These are phyloP conservation scores for Castanopsis chinensis DNA, from an alignment of 306 rosid species.

Conservation along the genomic window DNA sequence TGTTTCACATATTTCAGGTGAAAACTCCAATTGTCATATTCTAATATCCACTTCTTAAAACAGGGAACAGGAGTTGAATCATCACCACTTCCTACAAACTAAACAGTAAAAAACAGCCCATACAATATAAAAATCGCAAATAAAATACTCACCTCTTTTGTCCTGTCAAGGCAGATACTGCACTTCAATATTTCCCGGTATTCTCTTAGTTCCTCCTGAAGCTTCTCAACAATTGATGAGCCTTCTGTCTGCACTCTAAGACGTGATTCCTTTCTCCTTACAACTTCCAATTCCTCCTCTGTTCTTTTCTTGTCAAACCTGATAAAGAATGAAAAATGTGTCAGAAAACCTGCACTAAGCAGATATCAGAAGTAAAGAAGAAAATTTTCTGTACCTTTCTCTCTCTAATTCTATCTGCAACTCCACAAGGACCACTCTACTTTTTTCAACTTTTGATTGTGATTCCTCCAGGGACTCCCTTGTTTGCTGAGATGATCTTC, in stretches of 20 bases:
- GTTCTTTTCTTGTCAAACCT: constrained; percentile 76
- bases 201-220: constrained; percentile 82
- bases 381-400: constrained; percentile 59
- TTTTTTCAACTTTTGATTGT: constrained; percentile 54
- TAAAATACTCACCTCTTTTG: constrained; percentile 65
- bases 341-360: not conserved
- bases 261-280: constrained; percentile 56
- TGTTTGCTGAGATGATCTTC: constrained; percentile 61
- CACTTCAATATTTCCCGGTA: constrained; percentile 85
- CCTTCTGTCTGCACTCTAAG: constrained; percentile 71
- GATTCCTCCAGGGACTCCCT: constrained; percentile 53
- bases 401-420: constrained; percentile 71
- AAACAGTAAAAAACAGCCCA: not conserved
- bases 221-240: constrained; percentile 66
- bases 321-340: constrained; percentile 10
- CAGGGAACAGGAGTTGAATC: not conserved
- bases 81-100: not conserved
- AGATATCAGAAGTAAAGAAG: constrained; percentile 2
- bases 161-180: constrained; percentile 76
- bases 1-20: too few relatives aligned
- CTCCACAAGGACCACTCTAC: constrained; percentile 54
- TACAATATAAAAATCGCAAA: not conserved
- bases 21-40: too few relatives aligned
- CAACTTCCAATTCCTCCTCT: constrained; percentile 73
- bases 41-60: not conserved